Evolutionary conservation across 768 basidiomycete species (phyloP).

Genomic region (Mycena capillaripes): DNA sequence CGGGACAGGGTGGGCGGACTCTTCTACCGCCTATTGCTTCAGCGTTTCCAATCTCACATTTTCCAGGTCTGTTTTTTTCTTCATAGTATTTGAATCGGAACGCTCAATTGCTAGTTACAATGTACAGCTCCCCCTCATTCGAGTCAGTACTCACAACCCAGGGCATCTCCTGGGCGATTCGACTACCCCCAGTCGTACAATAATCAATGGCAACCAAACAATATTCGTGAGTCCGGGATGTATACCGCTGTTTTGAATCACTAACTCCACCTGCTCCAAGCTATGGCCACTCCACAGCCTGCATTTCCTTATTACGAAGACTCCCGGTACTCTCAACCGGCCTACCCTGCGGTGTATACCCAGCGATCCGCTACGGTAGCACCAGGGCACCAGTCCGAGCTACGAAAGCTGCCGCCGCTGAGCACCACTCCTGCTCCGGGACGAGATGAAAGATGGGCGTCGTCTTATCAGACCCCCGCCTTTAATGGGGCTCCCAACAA

Average conservation of each 20-base stretch:
- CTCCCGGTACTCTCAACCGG: conserved; percentile 63
- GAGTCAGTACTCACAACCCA: conserved; percentile 74
- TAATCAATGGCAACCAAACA: conserved; percentile 56
- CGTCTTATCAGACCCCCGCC: conserved; percentile 53
- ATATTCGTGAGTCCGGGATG: conserved; percentile 47
- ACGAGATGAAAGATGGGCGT: conserved; percentile 62
- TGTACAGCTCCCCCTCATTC: conserved; percentile 73
- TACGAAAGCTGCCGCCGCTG: conserved; percentile 73
- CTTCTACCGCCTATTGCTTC: conserved; percentile 89
- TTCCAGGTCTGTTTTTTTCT: conserved; percentile 86
- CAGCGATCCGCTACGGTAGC: conserved; percentile 62
- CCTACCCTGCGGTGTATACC: conserved; percentile 62
- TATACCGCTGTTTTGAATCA: conserved; percentile 47
- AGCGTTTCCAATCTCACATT: conserved; percentile 90
- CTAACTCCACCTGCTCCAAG: conserved; percentile 49
- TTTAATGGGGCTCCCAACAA: conserved; percentile 53
- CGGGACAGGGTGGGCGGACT: conserved; percentile 91
- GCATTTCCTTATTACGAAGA: conserved; percentile 70
- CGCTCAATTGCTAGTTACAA: conserved; percentile 69
- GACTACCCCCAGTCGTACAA: conserved; percentile 67
- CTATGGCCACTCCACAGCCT: conserved; percentile 59
- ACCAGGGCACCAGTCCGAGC: conserved; percentile 62
- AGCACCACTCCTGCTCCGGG: conserved; percentile 58
- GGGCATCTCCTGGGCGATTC: conserved; percentile 71
- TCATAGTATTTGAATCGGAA: conserved; percentile 64